Base-by-base conservation (phyloP, 225 moss, liverwort and hornwort species). In the Sphagnum tenellum region DNA sequence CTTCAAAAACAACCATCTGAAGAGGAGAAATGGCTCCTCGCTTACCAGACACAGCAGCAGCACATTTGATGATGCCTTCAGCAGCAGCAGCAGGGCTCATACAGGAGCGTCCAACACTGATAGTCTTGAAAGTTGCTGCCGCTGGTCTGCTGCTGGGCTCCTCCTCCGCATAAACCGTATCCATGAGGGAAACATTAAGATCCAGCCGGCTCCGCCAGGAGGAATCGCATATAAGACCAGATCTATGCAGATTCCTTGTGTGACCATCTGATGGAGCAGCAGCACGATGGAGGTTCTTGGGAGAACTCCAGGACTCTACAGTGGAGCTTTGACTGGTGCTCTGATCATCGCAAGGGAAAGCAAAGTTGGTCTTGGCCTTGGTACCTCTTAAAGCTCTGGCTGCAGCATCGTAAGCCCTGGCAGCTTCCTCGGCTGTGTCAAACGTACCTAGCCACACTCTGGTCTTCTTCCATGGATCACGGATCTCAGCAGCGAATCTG, bases 401-500 rank as follows among this genome's bases (percentile, higher is more conserved):
- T 6, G 52, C 52, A 6, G 52, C 6, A 52, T 6, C 52, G 9
- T 52, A 52, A 9, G 52, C 52, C 52, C 52, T 52, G 6, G 52
- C 52, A 9, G 52, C 52, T 9, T 52, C 52, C 9, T 52, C 52
- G 6, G 9, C 52, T 52, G 52, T 52, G 52, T 52, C 52, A 52
- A 52, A 52, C 6, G 9, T 52, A 9, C 52, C 94, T 5, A 94
- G 64, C 94, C 94, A 94, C 3, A 94, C 94, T 58, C 94, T 52
- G 52, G 52, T 52, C 52, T 52, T 52, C 52, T 52, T 52, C 52
- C 52, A 9, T 52, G 9, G 9, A 52, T 59, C 94, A 75, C 94
- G 81, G 80, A 94, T 94, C 91, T 94, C 94, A 46, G 94, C 94
- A 59, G 94, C 94, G 50, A 94, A 94, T 67, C 94, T 84, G 54